These are phyloP conservation scores for Pseudogymnoascus sp. DNA, from an alignment of 2,329 filamentous ascomycete species.

Conservation along the genomic window DNA sequence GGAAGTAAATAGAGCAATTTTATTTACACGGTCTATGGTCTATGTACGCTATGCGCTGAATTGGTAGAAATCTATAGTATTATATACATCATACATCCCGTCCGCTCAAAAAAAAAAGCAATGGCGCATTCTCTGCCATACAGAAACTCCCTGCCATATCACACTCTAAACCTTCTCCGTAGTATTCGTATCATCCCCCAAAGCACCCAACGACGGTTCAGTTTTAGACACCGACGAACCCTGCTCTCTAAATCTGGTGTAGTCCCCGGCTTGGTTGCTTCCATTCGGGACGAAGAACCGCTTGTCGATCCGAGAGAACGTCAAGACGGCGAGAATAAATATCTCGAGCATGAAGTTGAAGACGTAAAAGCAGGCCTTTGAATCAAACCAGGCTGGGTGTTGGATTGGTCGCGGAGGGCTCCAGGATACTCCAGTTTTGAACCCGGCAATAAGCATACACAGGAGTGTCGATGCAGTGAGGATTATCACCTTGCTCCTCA, in stretches of 20 bases:
- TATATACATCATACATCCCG: too few relatives aligned
- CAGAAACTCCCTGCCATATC: too few relatives aligned
- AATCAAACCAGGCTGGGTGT: constrained; percentile 60
- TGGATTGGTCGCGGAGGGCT: constrained; percentile 37
- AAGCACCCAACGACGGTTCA: background rate
- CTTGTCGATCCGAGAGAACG: constrained; percentile 59
- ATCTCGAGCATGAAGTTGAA: constrained; percentile 71
- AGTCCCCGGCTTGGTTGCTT: constrained; percentile 46
- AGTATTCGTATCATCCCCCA: background rate
- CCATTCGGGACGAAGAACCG: constrained; percentile 69
- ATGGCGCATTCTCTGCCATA: too few relatives aligned
- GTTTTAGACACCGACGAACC: background rate
- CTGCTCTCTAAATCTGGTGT: constrained; percentile 18
- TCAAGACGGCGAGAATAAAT: constrained; percentile 58
- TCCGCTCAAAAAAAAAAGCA: too few relatives aligned
- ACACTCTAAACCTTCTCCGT: background rate
- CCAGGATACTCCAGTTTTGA: constrained; percentile 55
- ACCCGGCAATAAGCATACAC: constrained; percentile 60
- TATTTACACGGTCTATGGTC: too few relatives aligned
- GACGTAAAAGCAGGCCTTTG: constrained; percentile 64
- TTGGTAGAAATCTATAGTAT: too few relatives aligned
- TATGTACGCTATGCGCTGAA: too few relatives aligned
- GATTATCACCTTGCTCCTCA: constrained; percentile 56
- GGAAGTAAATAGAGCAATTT: too few relatives aligned
- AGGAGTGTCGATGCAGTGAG: constrained; percentile 50